These are phyloP conservation scores for Xylaria sp. DNA, from an alignment of 2,329 filamentous ascomycete species.

Conservation along the genomic window DNA sequence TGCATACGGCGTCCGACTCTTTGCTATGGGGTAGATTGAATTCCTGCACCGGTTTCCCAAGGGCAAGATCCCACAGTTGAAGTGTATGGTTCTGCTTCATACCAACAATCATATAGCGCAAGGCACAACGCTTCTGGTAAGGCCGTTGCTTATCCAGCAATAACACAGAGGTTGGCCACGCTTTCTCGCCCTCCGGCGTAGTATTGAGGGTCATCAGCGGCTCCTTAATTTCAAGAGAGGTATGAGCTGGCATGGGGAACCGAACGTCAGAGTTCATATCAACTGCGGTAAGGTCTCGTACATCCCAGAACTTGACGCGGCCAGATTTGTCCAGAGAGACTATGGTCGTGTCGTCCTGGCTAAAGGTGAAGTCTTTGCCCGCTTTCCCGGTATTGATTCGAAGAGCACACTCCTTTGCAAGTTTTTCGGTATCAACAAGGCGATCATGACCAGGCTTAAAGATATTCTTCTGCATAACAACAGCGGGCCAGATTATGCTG, in stretches of 20 bases:
- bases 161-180: slow-evolving; percentile 94
- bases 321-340: slow-evolving; percentile 97
- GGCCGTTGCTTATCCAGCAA: slow-evolving; percentile 96
- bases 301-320: slow-evolving; percentile 97
- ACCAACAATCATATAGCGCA: slow-evolving; percentile 95
- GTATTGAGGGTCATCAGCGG: slow-evolving; percentile 89
- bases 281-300: slow-evolving; percentile 75
- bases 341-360: slow-evolving; percentile 93
- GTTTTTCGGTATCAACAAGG: slow-evolving; percentile 85
- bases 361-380: slow-evolving; percentile 97
- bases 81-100: slow-evolving; percentile 99
- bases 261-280: slow-evolving; percentile 63
- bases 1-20: slow-evolving; percentile 97
- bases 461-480: slow-evolving; percentile 69
- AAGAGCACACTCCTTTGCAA: slow-evolving; percentile 85
- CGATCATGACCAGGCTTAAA: slow-evolving; percentile 73
- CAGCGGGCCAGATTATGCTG: slow-evolving; percentile 80
- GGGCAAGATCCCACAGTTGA: slow-evolving; percentile 96
- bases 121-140: slow-evolving; percentile 86
- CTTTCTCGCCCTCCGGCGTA: slow-evolving; percentile 88
- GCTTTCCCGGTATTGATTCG: slow-evolving; percentile 98
- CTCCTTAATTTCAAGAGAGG: slow-evolving; percentile 80
- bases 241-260: slow-evolving; percentile 63
- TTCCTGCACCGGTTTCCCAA: slow-evolving; percentile 96
- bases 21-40: slow-evolving; percentile 96